phyloP scores from a whole-genome alignment of 305 asterid species.

The Fraxinus platypoda region DNA sequence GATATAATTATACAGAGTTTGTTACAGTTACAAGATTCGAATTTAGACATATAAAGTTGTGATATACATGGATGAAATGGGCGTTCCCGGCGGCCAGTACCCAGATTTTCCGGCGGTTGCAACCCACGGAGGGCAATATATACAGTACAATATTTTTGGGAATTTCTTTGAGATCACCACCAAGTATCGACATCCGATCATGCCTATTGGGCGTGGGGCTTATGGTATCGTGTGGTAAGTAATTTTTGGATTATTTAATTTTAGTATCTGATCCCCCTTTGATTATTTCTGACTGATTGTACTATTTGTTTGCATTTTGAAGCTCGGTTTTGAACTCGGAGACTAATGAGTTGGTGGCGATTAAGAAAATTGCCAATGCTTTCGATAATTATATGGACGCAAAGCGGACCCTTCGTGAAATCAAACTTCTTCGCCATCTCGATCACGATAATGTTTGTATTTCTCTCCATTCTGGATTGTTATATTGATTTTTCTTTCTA shows the following conservation, averaged over 20 bases:
- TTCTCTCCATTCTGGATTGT: neutral
- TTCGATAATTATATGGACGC: constrained; percentile 87
- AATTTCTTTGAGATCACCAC: constrained; percentile 60
- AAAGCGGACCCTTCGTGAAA: constrained; percentile 63
- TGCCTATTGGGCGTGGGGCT: constrained; percentile 89
- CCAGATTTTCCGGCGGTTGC: constrained; percentile 47
- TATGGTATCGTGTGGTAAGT: constrained; percentile 85
- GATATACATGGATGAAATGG: constrained; percentile 39
- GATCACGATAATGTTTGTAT: constrained; percentile 66
- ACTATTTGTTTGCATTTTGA: constrained; percentile 21
- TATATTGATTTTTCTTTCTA: neutral
- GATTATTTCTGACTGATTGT: neutral
- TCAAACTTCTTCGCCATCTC: constrained; percentile 70
- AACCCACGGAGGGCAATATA: constrained; percentile 65
- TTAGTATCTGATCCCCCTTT: neutral
- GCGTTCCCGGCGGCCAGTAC: constrained; percentile 33
- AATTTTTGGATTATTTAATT: neutral
- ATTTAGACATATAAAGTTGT: neutral
- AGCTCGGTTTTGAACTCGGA: constrained; percentile 77
- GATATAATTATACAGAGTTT: neutral
- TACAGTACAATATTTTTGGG: constrained; percentile 67
- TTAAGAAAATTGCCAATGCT: constrained; percentile 87
- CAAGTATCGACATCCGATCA: constrained; percentile 68
- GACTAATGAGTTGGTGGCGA: constrained; percentile 94
- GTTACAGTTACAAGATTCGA: neutral